Evolutionary conservation across 495 filamentous ascomycete genomes (phyloP), one percentile per base, ranked within the genome.

Genomic region (Friedmanniomyces simplex): DNA sequence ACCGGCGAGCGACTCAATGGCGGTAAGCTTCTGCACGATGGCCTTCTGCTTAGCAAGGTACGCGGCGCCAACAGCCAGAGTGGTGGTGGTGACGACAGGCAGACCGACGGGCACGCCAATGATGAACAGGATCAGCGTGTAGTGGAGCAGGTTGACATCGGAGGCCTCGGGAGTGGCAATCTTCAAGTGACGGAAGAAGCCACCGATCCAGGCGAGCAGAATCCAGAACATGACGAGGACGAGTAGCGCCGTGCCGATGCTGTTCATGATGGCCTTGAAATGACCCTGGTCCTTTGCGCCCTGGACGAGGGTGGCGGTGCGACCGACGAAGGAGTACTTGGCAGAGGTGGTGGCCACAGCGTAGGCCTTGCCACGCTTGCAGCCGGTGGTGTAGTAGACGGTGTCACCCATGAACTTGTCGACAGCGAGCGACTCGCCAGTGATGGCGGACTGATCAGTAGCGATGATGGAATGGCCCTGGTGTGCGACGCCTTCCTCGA

Each of bases 251-350:
- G 74, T 79, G 73, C 84, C 83, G 59, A 87, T 87, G 68, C 79
- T 82, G 79, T 87, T 82, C 84, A 87, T 87, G 77, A 87, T 85
- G 62, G 83, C 83, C 74, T 87, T 87, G 81, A 87, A 87, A 74
- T 87, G 84, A 77, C 83, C 84, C 54, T 77, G 72, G 69, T 86
- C 84, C 67, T 84, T 73, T 63, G 84, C 83, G 61, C 83, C 83
- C 68, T 86, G 78, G 18, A 87, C 84, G 50, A 86, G 76, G 66
- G 77, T 76, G 61, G 84, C 84, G 55, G 83, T 87, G 67, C 80
- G 79, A 71, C 84, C 84, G 68, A 86, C 83, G 75, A 87, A 87
- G 52, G 83, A 86, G 72, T 76, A 74, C 63, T 74, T 77, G 36
- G 84, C 84, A 58, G 80, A 80, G 58, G 79, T 78, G 60, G 74